Evolutionary conservation across 306 rosid species (phyloP).

Genomic region (Crotalaria pallida): DNA sequence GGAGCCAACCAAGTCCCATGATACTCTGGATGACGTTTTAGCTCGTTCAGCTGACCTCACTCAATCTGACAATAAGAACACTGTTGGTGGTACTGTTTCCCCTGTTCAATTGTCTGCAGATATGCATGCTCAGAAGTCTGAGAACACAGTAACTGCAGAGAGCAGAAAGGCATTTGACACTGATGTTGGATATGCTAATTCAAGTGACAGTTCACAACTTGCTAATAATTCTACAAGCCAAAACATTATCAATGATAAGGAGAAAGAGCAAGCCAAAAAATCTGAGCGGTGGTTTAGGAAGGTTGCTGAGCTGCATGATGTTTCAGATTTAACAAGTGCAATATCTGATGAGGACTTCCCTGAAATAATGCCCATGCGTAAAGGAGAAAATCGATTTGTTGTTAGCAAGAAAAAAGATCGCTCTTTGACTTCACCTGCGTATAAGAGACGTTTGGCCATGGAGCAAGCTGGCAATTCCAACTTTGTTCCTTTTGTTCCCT

Average conservation of each 20-base stretch:
- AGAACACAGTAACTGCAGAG: constrained; percentile 31
- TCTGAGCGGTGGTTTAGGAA: constrained; percentile 87
- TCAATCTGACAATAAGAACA: constrained; percentile 27
- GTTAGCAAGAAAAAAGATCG: constrained; percentile 87
- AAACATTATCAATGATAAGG: constrained; percentile 31
- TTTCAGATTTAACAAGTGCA: constrained; percentile 52
- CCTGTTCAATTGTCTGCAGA: constrained; percentile 55
- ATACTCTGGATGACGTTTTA: constrained; percentile 35
- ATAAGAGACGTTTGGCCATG: constrained; percentile 67
- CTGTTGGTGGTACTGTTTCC: constrained; percentile 34
- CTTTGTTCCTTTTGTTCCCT: constrained; percentile 88
- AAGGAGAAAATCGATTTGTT: constrained; percentile 90
- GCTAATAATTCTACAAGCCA: constrained; percentile 25
- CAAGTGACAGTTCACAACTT: constrained; percentile 16
- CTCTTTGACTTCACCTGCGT: constrained; percentile 78
- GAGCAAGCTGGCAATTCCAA: constrained; percentile 62
- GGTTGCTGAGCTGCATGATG: constrained; percentile 76
- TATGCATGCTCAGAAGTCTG: constrained; percentile 45
- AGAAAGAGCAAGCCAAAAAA: constrained; percentile 66
- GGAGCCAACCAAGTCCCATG: constrained; percentile 18
- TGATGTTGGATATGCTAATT: constrained; percentile 15
- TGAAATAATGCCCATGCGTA: constrained; percentile 89
- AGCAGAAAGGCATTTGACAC: constrained; percentile 9
- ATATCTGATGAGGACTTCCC: constrained; percentile 84
- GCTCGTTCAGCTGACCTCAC: constrained; percentile 19